A percentile compares a stretch with the other conserved stretches of the same genome.
These are phyloP conservation scores for Ogataea ganodermae DNA, from an alignment of 805 yeast species.

Conservation along the genomic window DNA sequence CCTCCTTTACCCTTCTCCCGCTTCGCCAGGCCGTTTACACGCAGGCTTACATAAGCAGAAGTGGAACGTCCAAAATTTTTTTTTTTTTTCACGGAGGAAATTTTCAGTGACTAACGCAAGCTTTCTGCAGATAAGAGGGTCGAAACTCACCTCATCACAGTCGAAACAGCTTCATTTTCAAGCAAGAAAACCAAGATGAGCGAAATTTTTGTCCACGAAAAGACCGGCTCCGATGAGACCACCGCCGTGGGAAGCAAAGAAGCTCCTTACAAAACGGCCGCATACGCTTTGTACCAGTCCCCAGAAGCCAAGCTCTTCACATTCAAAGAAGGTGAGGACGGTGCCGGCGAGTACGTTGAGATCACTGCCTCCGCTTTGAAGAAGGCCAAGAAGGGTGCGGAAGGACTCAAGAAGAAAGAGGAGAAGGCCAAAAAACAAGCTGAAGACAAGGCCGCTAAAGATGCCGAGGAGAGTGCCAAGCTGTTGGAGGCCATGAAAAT, in stretches of 20 bases:
- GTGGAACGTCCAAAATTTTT: constrained; percentile 1
- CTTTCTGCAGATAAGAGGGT: not conserved
- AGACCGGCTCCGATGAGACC: constrained; percentile 63
- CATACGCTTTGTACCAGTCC: constrained; percentile 65
- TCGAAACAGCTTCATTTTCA: not conserved
- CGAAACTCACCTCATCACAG: not conserved
- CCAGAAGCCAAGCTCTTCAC: constrained; percentile 57
- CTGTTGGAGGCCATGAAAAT: constrained; percentile 80
- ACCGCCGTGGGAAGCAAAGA: constrained; percentile 63
- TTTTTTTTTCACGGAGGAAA: not conserved
- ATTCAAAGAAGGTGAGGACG: constrained; percentile 60
- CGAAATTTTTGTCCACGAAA: constrained; percentile 69
- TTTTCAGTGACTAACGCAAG: not conserved
- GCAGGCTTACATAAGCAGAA: not conserved
- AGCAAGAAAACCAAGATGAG: constrained; percentile 16
- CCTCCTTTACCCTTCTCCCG: not conserved
- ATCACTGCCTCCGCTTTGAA: constrained; percentile 90
- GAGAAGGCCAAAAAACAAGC: constrained; percentile 67
- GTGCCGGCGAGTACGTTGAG: constrained; percentile 59
- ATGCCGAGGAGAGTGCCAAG: constrained; percentile 71
- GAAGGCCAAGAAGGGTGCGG: constrained; percentile 96
- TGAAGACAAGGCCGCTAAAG: constrained; percentile 52
- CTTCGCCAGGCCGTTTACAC: not conserved
- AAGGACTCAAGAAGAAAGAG: constrained; percentile 80
- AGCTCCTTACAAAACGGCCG: constrained; percentile 77